These are phyloP conservation scores for Fraxinus greggii DNA, from an alignment of 305 asterid species.

Conservation along the genomic window DNA sequence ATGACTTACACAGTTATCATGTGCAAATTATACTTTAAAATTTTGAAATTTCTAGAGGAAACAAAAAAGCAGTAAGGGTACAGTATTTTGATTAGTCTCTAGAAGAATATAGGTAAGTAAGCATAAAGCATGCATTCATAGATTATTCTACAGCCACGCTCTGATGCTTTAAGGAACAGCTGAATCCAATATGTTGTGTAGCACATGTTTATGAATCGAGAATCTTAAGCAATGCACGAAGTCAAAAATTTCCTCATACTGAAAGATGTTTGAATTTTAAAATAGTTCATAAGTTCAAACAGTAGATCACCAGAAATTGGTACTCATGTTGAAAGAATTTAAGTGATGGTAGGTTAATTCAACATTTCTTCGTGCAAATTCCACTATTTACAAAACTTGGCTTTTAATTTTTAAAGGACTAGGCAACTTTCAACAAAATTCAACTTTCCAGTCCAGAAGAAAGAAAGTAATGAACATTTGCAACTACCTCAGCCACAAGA, in stretches of 20 bases:
- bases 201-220: not conserved
- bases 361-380: not conserved
- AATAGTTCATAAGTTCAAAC: not conserved
- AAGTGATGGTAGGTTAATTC: not conserved
- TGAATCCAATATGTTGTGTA: not conserved
- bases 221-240: not conserved
- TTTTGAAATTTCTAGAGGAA: not conserved
- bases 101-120: not conserved
- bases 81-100: not conserved
- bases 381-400: not conserved
- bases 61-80: not conserved
- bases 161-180: not conserved
- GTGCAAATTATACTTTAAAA: not conserved
- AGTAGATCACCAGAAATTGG: not conserved
- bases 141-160: not conserved
- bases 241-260: not conserved
- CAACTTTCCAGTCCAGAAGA: conserved; percentile 9
- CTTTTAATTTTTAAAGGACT: not conserved
- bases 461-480: conserved; percentile 26
- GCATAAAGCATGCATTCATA: not conserved
- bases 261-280: not conserved
- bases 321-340: not conserved
- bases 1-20: not conserved
- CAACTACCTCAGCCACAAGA: conserved; percentile 30
- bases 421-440: not conserved